Percentiles rank a stretch among this genome's conserved stretches.
phyloP scores from a whole-genome alignment of 2,329 filamentous ascomycete species.

The Sporothrix globosa region DNA sequence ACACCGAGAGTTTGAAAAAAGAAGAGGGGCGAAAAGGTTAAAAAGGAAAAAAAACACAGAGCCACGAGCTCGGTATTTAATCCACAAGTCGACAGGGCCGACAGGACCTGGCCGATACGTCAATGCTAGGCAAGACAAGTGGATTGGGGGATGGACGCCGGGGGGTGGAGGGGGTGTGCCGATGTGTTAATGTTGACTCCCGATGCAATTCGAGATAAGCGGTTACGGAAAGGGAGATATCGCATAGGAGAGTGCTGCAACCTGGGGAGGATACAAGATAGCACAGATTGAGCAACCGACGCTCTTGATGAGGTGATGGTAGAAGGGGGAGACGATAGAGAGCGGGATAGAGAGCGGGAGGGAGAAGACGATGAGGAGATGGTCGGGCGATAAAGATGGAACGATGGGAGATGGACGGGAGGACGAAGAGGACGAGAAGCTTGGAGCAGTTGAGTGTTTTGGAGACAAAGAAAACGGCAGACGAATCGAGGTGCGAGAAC shows the following conservation, averaged over 20 bases:
- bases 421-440: not conserved
- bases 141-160: not conserved
- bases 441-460: not conserved
- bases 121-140: conserved; percentile 9
- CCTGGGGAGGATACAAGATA: not conserved
- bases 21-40: not conserved
- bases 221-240: conserved; percentile 14
- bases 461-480: conserved; percentile 14
- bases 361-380: not conserved
- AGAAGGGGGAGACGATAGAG: not conserved
- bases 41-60: not conserved
- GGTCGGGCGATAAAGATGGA: not conserved
- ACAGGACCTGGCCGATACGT: not conserved
- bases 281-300: not conserved
- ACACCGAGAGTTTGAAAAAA: conserved; percentile 22
- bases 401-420: not conserved
- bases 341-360: not conserved
- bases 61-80: conserved; percentile 5
- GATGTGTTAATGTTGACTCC: not conserved
- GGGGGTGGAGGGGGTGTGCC: not conserved
- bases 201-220: conserved; percentile 28
- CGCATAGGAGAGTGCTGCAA: not conserved
- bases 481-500: not conserved
- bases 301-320: not conserved
- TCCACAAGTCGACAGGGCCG: conserved; percentile 1